A percentile compares a stretch with the other conserved stretches of the same genome.
Conservation (phyloP, 2,329 filamentous ascomycete species). For the Trichoderma breve region DNA sequence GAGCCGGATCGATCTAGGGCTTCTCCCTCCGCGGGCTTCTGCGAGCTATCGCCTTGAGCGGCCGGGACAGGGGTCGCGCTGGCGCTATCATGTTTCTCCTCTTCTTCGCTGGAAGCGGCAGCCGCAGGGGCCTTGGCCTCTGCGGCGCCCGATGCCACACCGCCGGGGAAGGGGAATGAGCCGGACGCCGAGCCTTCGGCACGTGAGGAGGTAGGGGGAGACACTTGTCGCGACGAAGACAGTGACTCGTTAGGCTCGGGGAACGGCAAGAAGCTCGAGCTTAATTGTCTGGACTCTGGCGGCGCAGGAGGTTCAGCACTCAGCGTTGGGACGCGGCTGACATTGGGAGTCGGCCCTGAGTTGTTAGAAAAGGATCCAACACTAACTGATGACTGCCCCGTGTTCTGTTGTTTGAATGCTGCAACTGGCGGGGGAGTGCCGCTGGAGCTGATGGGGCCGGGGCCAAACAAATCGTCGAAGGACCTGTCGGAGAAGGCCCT, state of each 20-base stretch:
- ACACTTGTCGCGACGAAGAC: conserved; percentile 74
- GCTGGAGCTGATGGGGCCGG: conserved; percentile 50
- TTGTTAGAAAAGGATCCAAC: conserved; percentile 49
- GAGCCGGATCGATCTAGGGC: conserved; percentile 40
- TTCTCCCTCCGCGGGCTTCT: conserved; percentile 25
- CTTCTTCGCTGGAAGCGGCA: conserved; percentile 19
- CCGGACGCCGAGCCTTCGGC: conserved; percentile 50
- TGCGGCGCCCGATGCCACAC: conserved; percentile 24
- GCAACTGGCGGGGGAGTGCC: conserved; percentile 40
- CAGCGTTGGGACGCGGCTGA: conserved; percentile 61
- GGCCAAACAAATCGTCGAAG: conserved; percentile 86
- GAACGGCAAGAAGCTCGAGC: conserved; percentile 72
- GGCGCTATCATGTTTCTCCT: conserved; percentile 28
- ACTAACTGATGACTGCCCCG: conserved; percentile 55
- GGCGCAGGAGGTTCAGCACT: conserved; percentile 59
- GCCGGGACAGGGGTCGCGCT: conserved; percentile 29
- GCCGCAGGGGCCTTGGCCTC: conserved; percentile 26
- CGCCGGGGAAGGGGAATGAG: conserved; percentile 28
- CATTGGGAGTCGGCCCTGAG: conserved; percentile 58
- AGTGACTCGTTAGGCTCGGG: conserved; percentile 64
- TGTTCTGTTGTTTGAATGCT: conserved; percentile 53
- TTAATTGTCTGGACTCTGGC: conserved; percentile 73
- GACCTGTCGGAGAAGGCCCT: conserved; percentile 59
- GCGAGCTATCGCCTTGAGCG: conserved; percentile 23
- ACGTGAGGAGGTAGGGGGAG: conserved; percentile 58